phyloP scores from a whole-genome alignment of 31 red algal species.

The Asparagopsis taxiformis region DNA sequence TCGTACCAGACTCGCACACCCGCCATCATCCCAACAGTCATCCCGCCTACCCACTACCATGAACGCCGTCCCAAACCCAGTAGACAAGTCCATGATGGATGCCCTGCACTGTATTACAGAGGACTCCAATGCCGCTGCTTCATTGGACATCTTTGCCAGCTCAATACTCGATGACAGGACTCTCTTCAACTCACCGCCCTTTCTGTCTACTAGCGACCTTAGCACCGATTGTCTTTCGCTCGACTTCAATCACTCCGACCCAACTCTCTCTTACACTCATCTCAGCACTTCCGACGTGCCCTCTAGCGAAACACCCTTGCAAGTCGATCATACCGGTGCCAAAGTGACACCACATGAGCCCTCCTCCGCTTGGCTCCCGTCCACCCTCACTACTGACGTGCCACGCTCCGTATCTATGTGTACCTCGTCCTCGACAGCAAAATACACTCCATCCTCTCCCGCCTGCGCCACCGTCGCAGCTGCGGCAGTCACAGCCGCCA shows the following conservation, averaged over 20 bases:
- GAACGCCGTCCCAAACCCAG: background rate
- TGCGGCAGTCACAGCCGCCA: slow-evolving; percentile 26
- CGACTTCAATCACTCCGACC: background rate
- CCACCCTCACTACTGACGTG: background rate
- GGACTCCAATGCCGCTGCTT: background rate
- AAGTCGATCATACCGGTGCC: slow-evolving; percentile 1
- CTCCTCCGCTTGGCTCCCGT: slow-evolving; percentile 7
- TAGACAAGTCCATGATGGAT: background rate
- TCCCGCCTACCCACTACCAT: background rate
- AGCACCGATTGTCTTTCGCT: slow-evolving; percentile 7
- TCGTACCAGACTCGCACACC: too few species aligned
- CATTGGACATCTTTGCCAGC: background rate
- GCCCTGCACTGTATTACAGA: background rate
- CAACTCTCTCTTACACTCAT: background rate
- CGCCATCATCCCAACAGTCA: too few species aligned
- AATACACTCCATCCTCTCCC: background rate
- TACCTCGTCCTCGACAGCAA: background rate
- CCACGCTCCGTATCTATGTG: slow-evolving; percentile 1
- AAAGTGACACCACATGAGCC: background rate
- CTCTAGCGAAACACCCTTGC: background rate
- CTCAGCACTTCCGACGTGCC: background rate
- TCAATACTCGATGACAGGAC: background rate
- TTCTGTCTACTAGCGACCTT: background rate
- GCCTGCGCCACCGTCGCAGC: slow-evolving; percentile 9
- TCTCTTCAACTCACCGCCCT: background rate